Evolutionary conservation across 352 stramenopile genomes (phyloP), one percentile per base, ranked within the genome.

Genomic region (Phytophthora citrophthora): DNA sequence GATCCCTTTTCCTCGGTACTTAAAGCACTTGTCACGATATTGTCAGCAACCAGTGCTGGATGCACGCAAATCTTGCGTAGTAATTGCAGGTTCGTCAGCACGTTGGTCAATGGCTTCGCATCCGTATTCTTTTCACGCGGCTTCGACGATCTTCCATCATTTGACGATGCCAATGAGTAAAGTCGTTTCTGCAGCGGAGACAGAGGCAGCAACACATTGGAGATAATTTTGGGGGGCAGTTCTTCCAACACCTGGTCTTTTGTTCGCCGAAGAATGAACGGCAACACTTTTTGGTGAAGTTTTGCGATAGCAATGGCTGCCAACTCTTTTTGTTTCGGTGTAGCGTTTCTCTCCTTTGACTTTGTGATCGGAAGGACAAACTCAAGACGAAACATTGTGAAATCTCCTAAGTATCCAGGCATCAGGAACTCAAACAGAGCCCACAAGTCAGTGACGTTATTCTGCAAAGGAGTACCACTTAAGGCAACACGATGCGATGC

Each of bases 401-500:
- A 97, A 2, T 93, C 89, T 13, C 97, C 97, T 27, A 99, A 85
- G 66, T 98, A 99, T 23, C 97, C 97, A 23, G 97, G 97, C 96
- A 99, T 98, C 1, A 99, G 56, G 40, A 99, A 99, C 54, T 98
- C 90, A 74, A 99, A 99, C 3, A 98, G 76, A 39, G 95, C 87
- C 97, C 97, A 99, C 31, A 99, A 64, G 54, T 99, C 98, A 12
- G 92, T 79, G 5, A 99, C 96, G 29, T 97, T 91, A 75, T 99
- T 99, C 60, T 99, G 97, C 41, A 99, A 76, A 5, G 97, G 97
- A 5, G 98, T 99, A 20, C 98, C 98, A 40, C 93, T 99, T 32
- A 99, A 72, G 31, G 97, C 93, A 13, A 99, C 60, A 38, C 95
- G 89, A 73, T 99, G 94, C 2, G 64, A 55, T n/a, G 93, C 78